A percentile compares a stretch with the other conserved stretches of the same genome.
phyloP scores from a whole-genome alignment of 2,329 filamentous ascomycete species.

The Colletotrichum australisinense region DNA sequence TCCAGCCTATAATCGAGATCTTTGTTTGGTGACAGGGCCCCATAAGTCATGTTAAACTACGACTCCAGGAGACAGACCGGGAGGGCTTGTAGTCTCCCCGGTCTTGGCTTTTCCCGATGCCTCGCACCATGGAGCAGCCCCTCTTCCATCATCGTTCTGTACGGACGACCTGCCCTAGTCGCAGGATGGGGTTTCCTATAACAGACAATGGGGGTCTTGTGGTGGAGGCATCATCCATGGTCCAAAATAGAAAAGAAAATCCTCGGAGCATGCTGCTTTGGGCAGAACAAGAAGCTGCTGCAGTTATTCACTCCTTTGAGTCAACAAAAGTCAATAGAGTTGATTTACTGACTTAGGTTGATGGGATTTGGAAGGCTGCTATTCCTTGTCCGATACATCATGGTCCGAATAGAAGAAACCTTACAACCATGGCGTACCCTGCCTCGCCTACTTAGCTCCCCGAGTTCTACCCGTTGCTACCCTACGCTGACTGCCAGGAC shows the following conservation, averaged over 20 bases:
- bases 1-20: neutral
- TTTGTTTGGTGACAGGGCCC: neutral
- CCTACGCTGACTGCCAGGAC: neutral
- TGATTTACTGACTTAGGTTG: neutral
- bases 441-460: neutral
- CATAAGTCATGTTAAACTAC: neutral
- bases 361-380: neutral
- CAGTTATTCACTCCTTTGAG: neutral
- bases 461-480: neutral
- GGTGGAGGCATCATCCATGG: slow-evolving; percentile 16
- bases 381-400: neutral
- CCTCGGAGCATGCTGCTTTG: neutral
- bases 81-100: slow-evolving; percentile 15
- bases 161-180: neutral
- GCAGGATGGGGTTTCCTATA: neutral
- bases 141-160: neutral
- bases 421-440: neutral
- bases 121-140: neutral
- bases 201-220: neutral
- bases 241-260: neutral
- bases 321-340: neutral
- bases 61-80: neutral
- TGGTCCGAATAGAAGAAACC: neutral
- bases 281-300: too few relatives aligned
- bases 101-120: slow-evolving; percentile 11